Base-by-base conservation (phyloP, 108 stramenopile genomes). In the Nitzschia palea region DNA sequence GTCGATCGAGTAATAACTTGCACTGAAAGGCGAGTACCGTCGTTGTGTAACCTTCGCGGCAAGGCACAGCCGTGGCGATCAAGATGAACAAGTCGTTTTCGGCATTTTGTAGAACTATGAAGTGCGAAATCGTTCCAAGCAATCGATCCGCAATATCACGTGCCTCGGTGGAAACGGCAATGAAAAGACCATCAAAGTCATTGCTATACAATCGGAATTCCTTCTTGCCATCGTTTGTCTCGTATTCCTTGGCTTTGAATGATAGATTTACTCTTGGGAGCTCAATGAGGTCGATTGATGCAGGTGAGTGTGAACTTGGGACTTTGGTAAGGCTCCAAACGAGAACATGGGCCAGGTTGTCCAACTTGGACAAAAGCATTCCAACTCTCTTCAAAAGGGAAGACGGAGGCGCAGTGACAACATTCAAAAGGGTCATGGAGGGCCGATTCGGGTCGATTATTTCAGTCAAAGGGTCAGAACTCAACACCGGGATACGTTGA, bases 41-140 rank as follows among this genome's bases (percentile, higher is more conserved):
- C 48, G 94, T 67, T 10, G 96, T 91, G 61, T 95, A 95, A 23
- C 97, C 95, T 8, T n/a, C 47, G 47, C 47, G 47, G 47, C 9
- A 48, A 20, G 15, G 47, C 47, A 48, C 47, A 48, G 22, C 47
- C 47, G 47, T n/a, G 31, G 98, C 91, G 47, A 99, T 79, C 28
- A 99, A 81, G 48, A 98, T 86, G 71, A 97, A 97, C 8, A 96
- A 81, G 58, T 99, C 98, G 44, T 88, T 91, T 52, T 97, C 97
- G 29, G 88, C 83, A 67, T 98, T 97, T 56, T 95, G 92, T 17
- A 98, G 79, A 26, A 98, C 92, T 34, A 98, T 85, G 62, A 94
- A 95, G 59, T 95, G 93, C 5, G 95, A 86, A 48, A 98, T 81
- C 2, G 80, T 71, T 28, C 92, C 94, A 8, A 97, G 79, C 30